phyloP scores from a whole-genome alignment of 2,329 filamentous ascomycete genomes.

The Fusarium guadeloupense region DNA sequence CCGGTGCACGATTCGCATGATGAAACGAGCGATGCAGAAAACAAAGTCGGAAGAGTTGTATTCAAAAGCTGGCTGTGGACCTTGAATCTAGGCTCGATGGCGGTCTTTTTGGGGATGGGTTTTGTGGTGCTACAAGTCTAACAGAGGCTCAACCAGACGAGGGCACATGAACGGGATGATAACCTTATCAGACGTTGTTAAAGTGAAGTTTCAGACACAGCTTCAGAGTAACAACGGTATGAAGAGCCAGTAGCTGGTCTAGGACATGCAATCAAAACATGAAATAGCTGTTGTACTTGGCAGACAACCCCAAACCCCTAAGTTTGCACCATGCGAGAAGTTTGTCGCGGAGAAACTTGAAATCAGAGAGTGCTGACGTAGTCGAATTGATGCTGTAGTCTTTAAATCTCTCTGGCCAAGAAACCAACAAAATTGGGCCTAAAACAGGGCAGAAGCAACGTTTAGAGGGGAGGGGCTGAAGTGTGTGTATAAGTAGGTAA shows the following conservation, averaged over 20 bases:
- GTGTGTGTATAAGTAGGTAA: neutral
- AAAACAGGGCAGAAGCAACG: conserved; percentile 22
- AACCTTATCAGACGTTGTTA: neutral
- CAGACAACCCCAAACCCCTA: neutral
- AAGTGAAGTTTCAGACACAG: neutral
- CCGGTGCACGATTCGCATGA: neutral
- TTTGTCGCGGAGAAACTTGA: conserved; percentile 13
- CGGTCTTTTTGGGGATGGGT: neutral
- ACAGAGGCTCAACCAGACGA: neutral
- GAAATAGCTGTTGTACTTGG: neutral
- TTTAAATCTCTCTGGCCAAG: conserved; percentile 3
- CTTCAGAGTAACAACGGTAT: neutral
- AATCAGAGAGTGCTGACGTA: conserved; percentile 22
- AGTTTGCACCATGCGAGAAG: neutral
- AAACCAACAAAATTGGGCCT: conserved; percentile 30
- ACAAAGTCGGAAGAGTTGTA: neutral
- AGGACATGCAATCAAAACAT: neutral
- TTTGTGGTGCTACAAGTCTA: neutral
- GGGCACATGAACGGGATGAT: neutral
- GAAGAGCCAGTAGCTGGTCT: neutral
- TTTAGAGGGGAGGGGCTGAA: conserved; percentile 8
- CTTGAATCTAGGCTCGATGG: neutral
- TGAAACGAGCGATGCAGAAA: neutral
- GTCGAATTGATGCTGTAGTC: conserved; percentile 8
- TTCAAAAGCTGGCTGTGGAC: neutral